Evolutionary conservation across 2,329 filamentous ascomycete species (phyloP).

Genomic region (Cucurbitaria berberidis): DNA sequence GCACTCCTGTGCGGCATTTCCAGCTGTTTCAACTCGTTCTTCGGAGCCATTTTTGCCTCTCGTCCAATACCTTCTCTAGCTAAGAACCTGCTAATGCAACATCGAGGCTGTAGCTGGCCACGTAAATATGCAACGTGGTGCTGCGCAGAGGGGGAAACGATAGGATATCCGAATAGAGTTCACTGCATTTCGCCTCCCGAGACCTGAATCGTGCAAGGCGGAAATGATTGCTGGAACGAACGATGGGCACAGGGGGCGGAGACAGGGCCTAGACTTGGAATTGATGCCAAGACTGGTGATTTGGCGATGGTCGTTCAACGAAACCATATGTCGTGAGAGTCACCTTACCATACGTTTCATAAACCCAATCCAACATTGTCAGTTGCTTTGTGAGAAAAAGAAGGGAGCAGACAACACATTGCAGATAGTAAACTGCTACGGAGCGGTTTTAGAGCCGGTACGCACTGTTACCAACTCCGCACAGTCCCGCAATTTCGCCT

Average conservation of each 20-base stretch:
- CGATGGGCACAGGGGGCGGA: not conserved
- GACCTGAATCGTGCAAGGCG: not conserved
- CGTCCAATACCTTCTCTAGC: not conserved
- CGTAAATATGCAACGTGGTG: not conserved
- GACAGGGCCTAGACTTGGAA: not conserved
- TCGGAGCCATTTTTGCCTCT: not conserved
- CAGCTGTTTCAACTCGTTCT: not conserved
- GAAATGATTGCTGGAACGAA: not conserved
- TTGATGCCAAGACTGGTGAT: not conserved
- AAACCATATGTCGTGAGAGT: no score
- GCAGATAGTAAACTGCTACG: no score
- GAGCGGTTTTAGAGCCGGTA: no score
- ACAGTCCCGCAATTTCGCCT: not conserved
- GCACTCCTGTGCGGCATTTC: not conserved
- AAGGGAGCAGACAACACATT: no score
- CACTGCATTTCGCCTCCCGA: not conserved
- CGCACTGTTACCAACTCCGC: not conserved
- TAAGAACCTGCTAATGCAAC: not conserved
- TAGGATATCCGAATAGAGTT: not conserved
- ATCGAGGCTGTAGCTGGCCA: not conserved
- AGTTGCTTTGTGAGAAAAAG: no score
- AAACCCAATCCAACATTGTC: no score
- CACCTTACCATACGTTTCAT: no score
- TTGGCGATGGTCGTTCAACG: no score
- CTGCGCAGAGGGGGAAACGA: not conserved